phyloP scores from a whole-genome alignment of 768 basidiomycete genomes.

The Mycena epipterygia region DNA sequence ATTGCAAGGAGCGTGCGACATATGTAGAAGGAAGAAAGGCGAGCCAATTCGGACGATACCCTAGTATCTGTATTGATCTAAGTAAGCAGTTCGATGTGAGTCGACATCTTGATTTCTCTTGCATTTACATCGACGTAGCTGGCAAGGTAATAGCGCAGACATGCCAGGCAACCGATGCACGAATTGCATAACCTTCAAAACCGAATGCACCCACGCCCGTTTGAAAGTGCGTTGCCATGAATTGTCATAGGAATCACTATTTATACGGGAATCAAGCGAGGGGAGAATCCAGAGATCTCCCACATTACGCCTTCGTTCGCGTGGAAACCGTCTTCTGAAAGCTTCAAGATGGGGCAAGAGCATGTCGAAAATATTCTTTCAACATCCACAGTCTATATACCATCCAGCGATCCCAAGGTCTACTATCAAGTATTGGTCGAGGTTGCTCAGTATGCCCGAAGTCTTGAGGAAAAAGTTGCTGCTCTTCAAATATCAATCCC shows the following conservation, averaged over 20 bases:
- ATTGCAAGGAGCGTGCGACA: conserved; percentile 3
- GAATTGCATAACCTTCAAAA: conserved; percentile 62
- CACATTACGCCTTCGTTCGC: no score
- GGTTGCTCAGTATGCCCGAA: conserved; percentile 30
- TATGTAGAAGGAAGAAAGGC: conserved; percentile 6
- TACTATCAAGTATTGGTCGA: background rate
- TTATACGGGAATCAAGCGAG: no score
- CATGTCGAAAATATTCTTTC: conserved; percentile 15
- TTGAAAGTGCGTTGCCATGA: conserved; percentile 55
- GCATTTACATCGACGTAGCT: background rate
- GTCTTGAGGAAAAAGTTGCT: conserved; percentile 22
- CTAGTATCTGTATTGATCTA: background rate
- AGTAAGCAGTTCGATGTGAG: background rate
- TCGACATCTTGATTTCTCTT: background rate
- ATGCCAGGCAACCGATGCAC: conserved; percentile 68
- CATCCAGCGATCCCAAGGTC: background rate
- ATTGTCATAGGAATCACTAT: no score
- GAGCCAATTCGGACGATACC: no score
- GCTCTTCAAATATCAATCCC: background rate
- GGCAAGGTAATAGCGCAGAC: conserved; percentile 68
- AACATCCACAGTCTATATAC: conserved; percentile 7
- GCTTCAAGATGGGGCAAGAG: background rate
- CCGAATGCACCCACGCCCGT: conserved; percentile 69
- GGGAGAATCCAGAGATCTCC: no score
- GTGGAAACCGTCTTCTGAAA: no score